Evolutionary conservation across 2,329 filamentous ascomycete species (phyloP).

Genomic region (Paecilomyces sp.): DNA sequence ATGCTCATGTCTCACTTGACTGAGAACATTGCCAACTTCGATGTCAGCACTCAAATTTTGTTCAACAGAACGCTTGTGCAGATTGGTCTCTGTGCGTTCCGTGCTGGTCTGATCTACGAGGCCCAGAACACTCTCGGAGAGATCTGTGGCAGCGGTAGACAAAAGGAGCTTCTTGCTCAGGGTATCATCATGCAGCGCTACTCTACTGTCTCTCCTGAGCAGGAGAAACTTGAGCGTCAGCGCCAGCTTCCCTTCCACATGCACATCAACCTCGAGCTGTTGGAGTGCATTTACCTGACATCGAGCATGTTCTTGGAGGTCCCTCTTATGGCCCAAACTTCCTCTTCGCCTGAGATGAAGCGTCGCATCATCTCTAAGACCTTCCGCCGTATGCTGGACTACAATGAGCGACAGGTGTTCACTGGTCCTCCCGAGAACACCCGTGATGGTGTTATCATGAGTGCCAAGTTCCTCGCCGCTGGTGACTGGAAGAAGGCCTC

Average conservation of each 20-base stretch:
- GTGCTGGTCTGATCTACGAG: slow-evolving; percentile 92
- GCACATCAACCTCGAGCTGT: slow-evolving; percentile 98
- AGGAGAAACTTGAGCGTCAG: slow-evolving; percentile 94
- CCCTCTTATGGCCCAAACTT: slow-evolving; percentile 89
- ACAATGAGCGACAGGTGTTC: slow-evolving; percentile 99
- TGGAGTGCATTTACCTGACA: slow-evolving; percentile 97
- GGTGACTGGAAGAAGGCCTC: slow-evolving; percentile 98
- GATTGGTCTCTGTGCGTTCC: slow-evolving; percentile 96
- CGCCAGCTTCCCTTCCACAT: slow-evolving; percentile 98
- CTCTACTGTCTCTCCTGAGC: slow-evolving; percentile 91
- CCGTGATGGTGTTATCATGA: slow-evolving; percentile 98
- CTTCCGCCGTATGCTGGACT: slow-evolving; percentile 97
- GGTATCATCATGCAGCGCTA: slow-evolving; percentile 98
- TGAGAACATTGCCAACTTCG: slow-evolving; percentile 93
- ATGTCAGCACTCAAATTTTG: slow-evolving; percentile 93
- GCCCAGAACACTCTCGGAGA: slow-evolving; percentile 96
- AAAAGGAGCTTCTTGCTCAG: slow-evolving; percentile 96
- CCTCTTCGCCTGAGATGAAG: slow-evolving; percentile 92
- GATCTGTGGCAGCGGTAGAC: slow-evolving; percentile 92
- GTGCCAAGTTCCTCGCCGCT: slow-evolving; percentile 89
- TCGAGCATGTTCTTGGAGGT: slow-evolving; percentile 99
- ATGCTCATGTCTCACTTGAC: slow-evolving; percentile 99
- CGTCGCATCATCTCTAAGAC: slow-evolving; percentile 99
- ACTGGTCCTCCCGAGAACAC: slow-evolving; percentile 98
- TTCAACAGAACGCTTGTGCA: slow-evolving; percentile 98